Evolutionary conservation across 768 basidiomycete species (phyloP), one percentile per base, ranked within the genome.

Genomic region (Ephemerocybe angulata): DNA sequence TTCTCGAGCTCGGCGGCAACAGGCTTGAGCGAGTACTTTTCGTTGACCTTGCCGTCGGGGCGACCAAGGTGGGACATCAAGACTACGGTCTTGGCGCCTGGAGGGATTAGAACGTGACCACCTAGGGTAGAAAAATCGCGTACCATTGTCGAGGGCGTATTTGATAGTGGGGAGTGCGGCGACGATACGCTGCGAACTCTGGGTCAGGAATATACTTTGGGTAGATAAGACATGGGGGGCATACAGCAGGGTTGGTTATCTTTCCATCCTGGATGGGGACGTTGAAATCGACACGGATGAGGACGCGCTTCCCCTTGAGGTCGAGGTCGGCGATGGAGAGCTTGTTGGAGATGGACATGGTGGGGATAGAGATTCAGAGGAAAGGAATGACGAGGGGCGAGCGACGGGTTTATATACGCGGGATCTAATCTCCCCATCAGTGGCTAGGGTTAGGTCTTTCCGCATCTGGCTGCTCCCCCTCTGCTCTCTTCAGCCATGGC

Each of bases 11-110:
- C 90, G 55, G 72, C 70, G 42, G 94, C 84, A 60, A 98, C 87
- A 38, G 93, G 92, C 69, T 82, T 87, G 55, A 99, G 84, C 6
- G 93, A 92, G 79, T 91, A 96, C 66, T 98, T 98, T 48, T 79
- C 77, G 65, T 86, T 86, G 53, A 85, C 84, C 64, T 91, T 89
- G 63, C 96, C 96, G 72, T 98, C 93, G 10, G 96, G 96, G 60
- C 96, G 91, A 22, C 96, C 97, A 53, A 99, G 84, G 71, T 99
- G 96, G 66, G 96, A 98, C 94, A 98, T 97, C 67, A 98, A 84
- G 62, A 92, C 82, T 67, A 98, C 87, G 54, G 81, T 79, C 55
- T 84, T 80, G 56, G 95, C 93, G 54, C 84, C 91, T 93, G 62
- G 25, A 52, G 49, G 15, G 17, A 37, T 31, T 29, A 48, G 47